A percentile compares a stretch with the other conserved stretches of the same genome.
Conservation (phyloP, 495 filamentous ascomycete species). For the Sphaerosporella brunnea region DNA sequence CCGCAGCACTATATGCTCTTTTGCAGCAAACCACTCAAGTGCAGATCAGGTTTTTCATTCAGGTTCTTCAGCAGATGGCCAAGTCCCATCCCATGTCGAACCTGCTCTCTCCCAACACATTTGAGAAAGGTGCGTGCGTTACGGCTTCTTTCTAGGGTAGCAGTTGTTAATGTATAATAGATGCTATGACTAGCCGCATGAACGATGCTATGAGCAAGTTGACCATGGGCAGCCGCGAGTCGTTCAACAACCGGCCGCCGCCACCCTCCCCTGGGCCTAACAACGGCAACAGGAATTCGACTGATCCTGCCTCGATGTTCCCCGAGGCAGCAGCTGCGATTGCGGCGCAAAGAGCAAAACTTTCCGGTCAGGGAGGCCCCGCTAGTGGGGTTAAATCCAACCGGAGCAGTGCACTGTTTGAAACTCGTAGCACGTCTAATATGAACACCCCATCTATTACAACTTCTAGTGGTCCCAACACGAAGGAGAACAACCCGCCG, state of each 20-base stretch:
- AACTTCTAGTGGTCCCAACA: slow-evolving; percentile 20
- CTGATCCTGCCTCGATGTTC: slow-evolving; percentile 95
- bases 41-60: slow-evolving; percentile 97
- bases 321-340: slow-evolving; percentile 95
- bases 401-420: slow-evolving; percentile 75
- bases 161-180: slow-evolving; percentile 32
- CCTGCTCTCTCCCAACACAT: slow-evolving; percentile 84
- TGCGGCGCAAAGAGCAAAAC: slow-evolving; percentile 91
- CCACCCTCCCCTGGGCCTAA: slow-evolving; percentile 46
- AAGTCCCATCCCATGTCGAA: slow-evolving; percentile 96
- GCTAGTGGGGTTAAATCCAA: slow-evolving; percentile 71
- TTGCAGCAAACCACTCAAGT: slow-evolving; percentile 97
- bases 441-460: slow-evolving; percentile 36
- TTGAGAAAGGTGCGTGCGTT: slow-evolving; percentile 65
- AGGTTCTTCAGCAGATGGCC: slow-evolving; percentile 95
- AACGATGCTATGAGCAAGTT: slow-evolving; percentile 97
- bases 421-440: slow-evolving; percentile 67
- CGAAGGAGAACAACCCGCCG: slow-evolving; percentile 40
- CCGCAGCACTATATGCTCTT: slow-evolving; percentile 83
- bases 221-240: slow-evolving; percentile 70
- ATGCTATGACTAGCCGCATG: slow-evolving; percentile 91
- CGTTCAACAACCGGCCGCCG: slow-evolving; percentile 52
- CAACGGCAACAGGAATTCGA: slow-evolving; percentile 75
- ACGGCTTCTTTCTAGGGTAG: not conserved
- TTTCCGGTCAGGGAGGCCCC: slow-evolving; percentile 71